Evolutionary conservation across 2,329 filamentous ascomycete species (phyloP).

Genomic region (Spiromastix sp.): DNA sequence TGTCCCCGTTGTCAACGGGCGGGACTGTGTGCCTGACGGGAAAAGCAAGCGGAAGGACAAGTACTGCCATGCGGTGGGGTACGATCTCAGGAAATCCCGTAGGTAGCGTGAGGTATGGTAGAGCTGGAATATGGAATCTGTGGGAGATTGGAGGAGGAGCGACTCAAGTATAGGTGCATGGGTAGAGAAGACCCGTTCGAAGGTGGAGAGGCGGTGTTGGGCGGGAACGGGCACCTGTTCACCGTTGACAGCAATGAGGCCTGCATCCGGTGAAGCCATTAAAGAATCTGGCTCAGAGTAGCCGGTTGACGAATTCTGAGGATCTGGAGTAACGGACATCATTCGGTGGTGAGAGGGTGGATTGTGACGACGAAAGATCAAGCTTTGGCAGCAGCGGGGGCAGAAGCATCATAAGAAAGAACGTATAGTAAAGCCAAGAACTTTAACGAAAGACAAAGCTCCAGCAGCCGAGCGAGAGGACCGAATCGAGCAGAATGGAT

Average conservation of each 20-base stretch:
- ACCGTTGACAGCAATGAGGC: slow-evolving; percentile 17
- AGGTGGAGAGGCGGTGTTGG: slow-evolving; percentile 32
- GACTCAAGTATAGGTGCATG: slow-evolving; percentile 50
- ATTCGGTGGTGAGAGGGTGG: background rate
- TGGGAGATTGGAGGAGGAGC: slow-evolving; percentile 47
- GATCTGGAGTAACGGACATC: background rate
- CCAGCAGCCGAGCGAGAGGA: too few species aligned
- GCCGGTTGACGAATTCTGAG: background rate
- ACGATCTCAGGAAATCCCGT: slow-evolving; percentile 43
- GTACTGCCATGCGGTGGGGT: slow-evolving; percentile 51
- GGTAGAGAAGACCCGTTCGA: slow-evolving; percentile 46
- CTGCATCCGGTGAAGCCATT: background rate
- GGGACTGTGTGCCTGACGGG: slow-evolving; percentile 27
- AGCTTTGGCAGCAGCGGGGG: background rate
- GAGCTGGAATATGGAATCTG: slow-evolving; percentile 45
- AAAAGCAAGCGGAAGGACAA: slow-evolving; percentile 46
- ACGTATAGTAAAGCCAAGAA: background rate
- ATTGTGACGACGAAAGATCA: background rate
- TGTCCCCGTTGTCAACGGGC: slow-evolving; percentile 21
- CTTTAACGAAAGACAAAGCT: background rate
- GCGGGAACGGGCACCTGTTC: slow-evolving; percentile 14
- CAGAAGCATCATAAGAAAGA: slow-evolving; percentile 1
- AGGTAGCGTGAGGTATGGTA: slow-evolving; percentile 49
- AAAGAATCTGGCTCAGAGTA: background rate
- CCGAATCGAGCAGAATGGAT: too few species aligned